Conservation (phyloP, 1,139 yeast genomes). For the Groenewaldozyma auringiensis region DNA sequence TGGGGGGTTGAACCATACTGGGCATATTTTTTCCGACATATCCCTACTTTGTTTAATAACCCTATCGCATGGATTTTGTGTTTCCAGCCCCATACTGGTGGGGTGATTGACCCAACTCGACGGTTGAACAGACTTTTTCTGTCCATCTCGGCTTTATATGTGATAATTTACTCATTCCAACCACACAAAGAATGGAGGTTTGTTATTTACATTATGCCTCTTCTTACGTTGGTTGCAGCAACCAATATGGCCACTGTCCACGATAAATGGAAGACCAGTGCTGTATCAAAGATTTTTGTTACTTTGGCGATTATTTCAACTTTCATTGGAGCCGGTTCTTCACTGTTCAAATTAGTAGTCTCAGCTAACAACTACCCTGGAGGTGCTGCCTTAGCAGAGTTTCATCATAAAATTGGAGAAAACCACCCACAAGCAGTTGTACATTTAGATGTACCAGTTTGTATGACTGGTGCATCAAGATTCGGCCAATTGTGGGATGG, state of each 20-base stretch:
- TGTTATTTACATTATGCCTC: slow-evolving; percentile 66
- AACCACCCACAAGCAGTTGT: slow-evolving; percentile 28
- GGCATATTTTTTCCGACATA: slow-evolving; percentile 56
- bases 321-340: slow-evolving; percentile 35
- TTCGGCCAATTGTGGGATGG: slow-evolving; percentile 52
- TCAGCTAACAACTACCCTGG: slow-evolving; percentile 87
- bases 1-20: slow-evolving; percentile 83
- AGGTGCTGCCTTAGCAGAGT: slow-evolving; percentile 56
- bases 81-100: slow-evolving; percentile 23
- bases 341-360: slow-evolving; percentile 48
- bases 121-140: slow-evolving; percentile 32
- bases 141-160: slow-evolving; percentile 45
- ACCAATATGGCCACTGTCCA: slow-evolving; percentile 43
- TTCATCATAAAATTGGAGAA: slow-evolving; percentile 35
- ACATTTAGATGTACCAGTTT: slow-evolving; percentile 72
- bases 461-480: slow-evolving; percentile 80
- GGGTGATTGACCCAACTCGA: slow-evolving; percentile 17
- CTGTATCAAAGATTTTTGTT: slow-evolving; percentile 19
- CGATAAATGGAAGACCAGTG: slow-evolving; percentile 5
- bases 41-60: slow-evolving; percentile 50
- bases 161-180: slow-evolving; percentile 62
- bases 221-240: slow-evolving; percentile 58
- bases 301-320: slow-evolving; percentile 26
- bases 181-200: slow-evolving; percentile 97
- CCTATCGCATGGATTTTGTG: slow-evolving; percentile 50